These are phyloP conservation scores for Hyaloscypha variabilis DNA, from an alignment of 495 filamentous ascomycete genomes.

Conservation along the genomic window DNA sequence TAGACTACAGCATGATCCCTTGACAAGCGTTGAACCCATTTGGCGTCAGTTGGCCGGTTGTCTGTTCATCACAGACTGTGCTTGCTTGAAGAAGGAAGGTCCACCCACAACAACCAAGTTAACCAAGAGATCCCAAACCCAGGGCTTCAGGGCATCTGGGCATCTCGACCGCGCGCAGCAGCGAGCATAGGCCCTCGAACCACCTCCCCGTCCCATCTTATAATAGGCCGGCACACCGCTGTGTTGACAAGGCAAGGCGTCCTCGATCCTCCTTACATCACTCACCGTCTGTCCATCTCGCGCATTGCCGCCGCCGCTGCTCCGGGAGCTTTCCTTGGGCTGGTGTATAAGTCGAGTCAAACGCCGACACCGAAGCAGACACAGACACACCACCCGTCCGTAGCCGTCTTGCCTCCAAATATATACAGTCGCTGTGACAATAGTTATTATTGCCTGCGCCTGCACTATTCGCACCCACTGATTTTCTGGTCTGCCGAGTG, in stretches of 20 bases:
- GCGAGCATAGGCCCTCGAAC: not conserved
- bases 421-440: not conserved
- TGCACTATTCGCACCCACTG: not conserved
- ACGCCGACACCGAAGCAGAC: not conserved
- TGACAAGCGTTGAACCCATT: not conserved
- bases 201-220: not conserved
- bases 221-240: slow-evolving; percentile 5
- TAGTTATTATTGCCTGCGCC: not conserved
- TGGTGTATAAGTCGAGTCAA: not conserved
- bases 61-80: no score
- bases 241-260: not conserved
- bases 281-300: not conserved
- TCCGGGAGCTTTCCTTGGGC: not conserved
- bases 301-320: slow-evolving; percentile 8
- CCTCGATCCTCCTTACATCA: not conserved
- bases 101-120: not conserved
- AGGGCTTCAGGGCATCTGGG: not conserved
- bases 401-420: not conserved
- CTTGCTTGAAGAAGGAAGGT: not conserved
- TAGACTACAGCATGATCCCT: not conserved
- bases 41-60: not conserved
- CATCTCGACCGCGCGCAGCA: not conserved
- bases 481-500: not conserved
- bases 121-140: not conserved
- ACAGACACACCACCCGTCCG: not conserved